Conservation (phyloP, 169 alveolate species). For the Babesia bigemina region DNA sequence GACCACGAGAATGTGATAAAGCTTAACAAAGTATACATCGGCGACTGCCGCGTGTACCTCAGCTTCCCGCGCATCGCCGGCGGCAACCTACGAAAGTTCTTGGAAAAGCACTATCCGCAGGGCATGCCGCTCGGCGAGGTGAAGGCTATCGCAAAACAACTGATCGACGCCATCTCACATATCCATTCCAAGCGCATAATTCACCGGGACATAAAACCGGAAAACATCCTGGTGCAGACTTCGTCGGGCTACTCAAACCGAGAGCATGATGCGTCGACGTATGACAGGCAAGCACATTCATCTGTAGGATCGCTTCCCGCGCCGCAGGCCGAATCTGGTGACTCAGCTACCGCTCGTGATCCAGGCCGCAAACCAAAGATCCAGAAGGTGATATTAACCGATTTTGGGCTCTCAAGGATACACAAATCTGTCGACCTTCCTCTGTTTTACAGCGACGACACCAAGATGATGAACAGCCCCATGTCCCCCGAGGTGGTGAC, state of each 20-base stretch:
- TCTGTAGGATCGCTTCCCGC: not conserved
- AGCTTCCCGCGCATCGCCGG: conserved; percentile 71
- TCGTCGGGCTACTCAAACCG: conserved; percentile 50
- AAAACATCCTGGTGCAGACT: conserved; percentile 70
- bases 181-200: conserved; percentile 81
- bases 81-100: conserved; percentile 71
- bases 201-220: conserved; percentile 78
- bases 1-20: conserved; percentile 70
- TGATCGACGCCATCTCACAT: conserved; percentile 78
- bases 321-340: conserved; percentile 50
- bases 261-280: conserved; percentile 74
- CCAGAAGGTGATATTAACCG: conserved; percentile 64
- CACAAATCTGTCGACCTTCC: conserved; percentile 41
- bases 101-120: conserved; percentile 67
- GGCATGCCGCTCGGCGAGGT: conserved; percentile 70
- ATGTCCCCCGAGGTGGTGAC: conserved; percentile 77
- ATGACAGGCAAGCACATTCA: no score
- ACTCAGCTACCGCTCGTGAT: not conserved
- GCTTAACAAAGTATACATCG: conserved; percentile 72
- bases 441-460: conserved; percentile 21
- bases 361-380: conserved; percentile 59
- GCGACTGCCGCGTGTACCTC: conserved; percentile 72
- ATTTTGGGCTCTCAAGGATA: conserved; percentile 69
- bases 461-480: conserved; percentile 61
- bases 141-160: conserved; percentile 70